Base-by-base conservation (phyloP, 805 yeast species). In the Yamadazyma akitaensis region DNA sequence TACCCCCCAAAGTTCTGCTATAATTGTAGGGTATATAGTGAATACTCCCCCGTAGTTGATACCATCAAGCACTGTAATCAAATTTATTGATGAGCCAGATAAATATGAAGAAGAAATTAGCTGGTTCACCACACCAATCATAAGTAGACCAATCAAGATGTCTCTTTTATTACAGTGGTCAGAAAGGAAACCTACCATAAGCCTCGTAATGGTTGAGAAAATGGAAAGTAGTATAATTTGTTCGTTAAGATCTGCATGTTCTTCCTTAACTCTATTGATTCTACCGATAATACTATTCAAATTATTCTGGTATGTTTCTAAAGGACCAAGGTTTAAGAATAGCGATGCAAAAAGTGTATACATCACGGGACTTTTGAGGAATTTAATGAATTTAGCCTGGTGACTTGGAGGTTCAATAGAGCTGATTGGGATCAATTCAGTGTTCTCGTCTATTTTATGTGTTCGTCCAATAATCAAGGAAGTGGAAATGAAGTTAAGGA, bases 1-100 rank as follows among this genome's bases (percentile, higher is more conserved):
- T 18, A 86, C 76, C 0, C 97, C 97, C 90, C 96, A 94, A 2
- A 87, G 80, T 3, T 84, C 73, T 1, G 96, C 84, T 13, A 90
- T 80, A 12, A 90, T 74, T 0, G 96, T 85, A 2, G 99, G 98
- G 55, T 82, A 87, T 5, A 88, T 66, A 0, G 98, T 90, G 68
- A 88, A 92, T 3, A 88, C 60, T 0, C 91, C 88, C 28, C 98
- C 97, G 59, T 92, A 88, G 5, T 80, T 70, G 21, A 79, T 59
- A 0, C 98, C 98, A 46, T 81, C 74, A 2, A 84, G 49, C 2
- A 77, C 60, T 8, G 88, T 73, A 35, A 64, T 54, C 42, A 64
- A 58, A 28, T 40, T 43, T 4, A 38, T 51, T 14, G 31, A 56
- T 17, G 8, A 28, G 48, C 13, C 63, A 53, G 17, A 64, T 30